phyloP scores from a whole-genome alignment of 345 rosid species.

The Syzygium jambos region DNA sequence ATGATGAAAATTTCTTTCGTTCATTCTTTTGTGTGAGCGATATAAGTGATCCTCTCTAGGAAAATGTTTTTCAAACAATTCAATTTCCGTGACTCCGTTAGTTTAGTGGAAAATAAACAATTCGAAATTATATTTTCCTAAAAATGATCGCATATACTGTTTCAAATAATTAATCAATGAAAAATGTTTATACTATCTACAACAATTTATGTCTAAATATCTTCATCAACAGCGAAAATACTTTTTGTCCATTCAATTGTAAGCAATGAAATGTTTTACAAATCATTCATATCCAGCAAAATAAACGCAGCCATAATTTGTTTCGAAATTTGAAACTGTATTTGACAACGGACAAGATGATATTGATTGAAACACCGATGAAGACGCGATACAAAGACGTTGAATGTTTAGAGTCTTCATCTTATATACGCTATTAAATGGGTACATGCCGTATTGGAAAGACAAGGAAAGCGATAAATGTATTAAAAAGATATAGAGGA shows the following conservation, averaged over 20 bases:
- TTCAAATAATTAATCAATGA: neutral
- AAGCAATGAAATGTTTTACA: rapidly evolving
- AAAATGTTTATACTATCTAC: neutral
- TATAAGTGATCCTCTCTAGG: no score
- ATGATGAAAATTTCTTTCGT: no score
- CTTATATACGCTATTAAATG: no score
- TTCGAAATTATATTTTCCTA: neutral
- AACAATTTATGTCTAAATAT: neutral
- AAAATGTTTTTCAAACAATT: no score
- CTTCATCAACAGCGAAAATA: neutral
- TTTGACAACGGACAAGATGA: neutral
- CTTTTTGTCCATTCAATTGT: neutral
- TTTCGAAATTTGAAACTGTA: neutral
- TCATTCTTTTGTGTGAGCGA: no score
- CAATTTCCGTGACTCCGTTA: neutral
- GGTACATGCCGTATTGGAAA: no score
- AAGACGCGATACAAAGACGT: neutral
- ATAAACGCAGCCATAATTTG: no score
- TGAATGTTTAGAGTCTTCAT: no score
- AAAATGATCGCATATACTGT: rapidly evolving
- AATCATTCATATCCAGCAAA: neutral
- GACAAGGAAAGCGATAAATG: no score
- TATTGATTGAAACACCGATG: neutral
- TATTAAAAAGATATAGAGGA: no score
- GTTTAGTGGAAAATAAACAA: neutral